Percentiles rank a stretch among this genome's conserved stretches.
Evolutionary conservation across 1,139 yeast genomes (phyloP).

Genomic region (Pichia sp.): DNA sequence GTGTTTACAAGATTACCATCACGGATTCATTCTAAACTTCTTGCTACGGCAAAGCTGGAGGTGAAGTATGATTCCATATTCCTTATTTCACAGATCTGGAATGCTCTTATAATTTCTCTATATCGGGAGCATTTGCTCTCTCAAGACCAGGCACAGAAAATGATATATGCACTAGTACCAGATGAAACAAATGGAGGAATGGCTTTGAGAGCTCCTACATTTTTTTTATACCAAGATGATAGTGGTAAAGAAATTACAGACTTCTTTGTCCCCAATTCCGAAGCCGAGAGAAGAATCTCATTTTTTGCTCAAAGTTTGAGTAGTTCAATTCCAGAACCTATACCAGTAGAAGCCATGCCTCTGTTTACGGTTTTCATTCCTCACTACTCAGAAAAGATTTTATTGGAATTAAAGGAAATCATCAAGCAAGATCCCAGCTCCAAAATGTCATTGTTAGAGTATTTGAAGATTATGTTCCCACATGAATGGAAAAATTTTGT

Average conservation of each 20-base stretch:
- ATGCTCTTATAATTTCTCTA: constrained; percentile 70
- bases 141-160: constrained; percentile 59
- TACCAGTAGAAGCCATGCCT: constrained; percentile 73
- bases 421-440: constrained; percentile 59
- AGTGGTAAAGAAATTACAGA: constrained; percentile 37
- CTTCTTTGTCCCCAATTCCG: constrained; percentile 54
- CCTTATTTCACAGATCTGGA: constrained; percentile 73
- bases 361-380: constrained; percentile 81
- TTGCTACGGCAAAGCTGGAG: constrained; percentile 50
- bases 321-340: constrained; percentile 71
- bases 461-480: constrained; percentile 64
- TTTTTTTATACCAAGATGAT: constrained; percentile 76
- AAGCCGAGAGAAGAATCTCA: constrained; percentile 76
- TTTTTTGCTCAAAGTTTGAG: constrained; percentile 86
- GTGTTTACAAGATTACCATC: constrained; percentile 72
- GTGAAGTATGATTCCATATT: constrained; percentile 45
- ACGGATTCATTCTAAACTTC: constrained; percentile 62
- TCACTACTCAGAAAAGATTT: constrained; percentile 74
- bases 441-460: constrained; percentile 67
- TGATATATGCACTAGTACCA: constrained; percentile 52
- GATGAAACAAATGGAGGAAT: constrained; percentile 38
- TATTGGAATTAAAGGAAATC: constrained; percentile 61
- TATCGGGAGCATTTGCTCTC: constrained; percentile 76
- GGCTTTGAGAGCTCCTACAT: constrained; percentile 55
- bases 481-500: constrained; percentile 79